phyloP scores from a whole-genome alignment of 2,329 filamentous ascomycete genomes.

The Penicillium occitanis region DNA sequence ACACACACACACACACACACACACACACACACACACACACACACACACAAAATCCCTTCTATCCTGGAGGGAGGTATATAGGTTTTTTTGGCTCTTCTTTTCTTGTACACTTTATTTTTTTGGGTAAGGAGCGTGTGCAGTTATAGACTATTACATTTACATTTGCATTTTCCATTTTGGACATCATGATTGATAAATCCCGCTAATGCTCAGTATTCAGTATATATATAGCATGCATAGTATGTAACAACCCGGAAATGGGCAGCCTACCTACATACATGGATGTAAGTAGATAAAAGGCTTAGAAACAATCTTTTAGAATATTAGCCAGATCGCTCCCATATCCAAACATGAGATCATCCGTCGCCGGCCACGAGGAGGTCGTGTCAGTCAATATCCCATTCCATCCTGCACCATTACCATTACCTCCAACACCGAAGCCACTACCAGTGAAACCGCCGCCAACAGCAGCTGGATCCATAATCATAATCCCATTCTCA shows the following conservation, averaged over 20 bases:
- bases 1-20: too few relatives aligned
- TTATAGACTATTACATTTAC: background rate
- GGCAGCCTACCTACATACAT: background rate
- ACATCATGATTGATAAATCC: background rate
- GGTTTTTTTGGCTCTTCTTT: background rate
- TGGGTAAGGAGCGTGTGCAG: background rate
- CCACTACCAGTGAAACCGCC: background rate
- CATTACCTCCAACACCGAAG: background rate
- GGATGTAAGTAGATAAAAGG: too few relatives aligned
- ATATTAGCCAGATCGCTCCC: slow-evolving; percentile 60
- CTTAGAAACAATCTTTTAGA: slow-evolving; percentile 47
- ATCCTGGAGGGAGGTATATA: background rate
- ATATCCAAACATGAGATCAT: slow-evolving; percentile 44
- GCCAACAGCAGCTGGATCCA: background rate
- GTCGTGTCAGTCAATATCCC: slow-evolving; percentile 31
- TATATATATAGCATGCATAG: background rate
- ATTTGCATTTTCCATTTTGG: background rate
- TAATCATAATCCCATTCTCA: background rate
- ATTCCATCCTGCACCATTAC: slow-evolving; percentile 22
- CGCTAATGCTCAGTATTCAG: background rate
- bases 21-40: too few relatives aligned
- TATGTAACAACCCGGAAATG: background rate
- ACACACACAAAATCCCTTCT: too few relatives aligned
- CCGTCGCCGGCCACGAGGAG: slow-evolving; percentile 32
- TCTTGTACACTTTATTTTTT: background rate